Base-by-base conservation (phyloP, 2,329 filamentous ascomycete genomes). In the Chaetomium olivaceum region DNA sequence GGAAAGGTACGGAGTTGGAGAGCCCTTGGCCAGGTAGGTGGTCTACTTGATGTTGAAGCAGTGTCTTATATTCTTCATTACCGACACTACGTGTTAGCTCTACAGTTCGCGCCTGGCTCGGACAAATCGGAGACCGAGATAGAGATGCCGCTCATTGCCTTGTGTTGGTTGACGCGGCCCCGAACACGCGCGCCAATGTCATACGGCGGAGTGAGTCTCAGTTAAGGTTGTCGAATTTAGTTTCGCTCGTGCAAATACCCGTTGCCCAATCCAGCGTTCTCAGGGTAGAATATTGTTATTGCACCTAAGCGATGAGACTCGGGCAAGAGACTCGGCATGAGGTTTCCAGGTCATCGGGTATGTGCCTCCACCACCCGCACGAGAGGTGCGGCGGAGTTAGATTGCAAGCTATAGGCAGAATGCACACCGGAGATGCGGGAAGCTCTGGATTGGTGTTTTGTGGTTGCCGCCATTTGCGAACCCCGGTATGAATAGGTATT, bases 341-440 rank as follows among this genome's bases (percentile, higher is more conserved):
- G 2, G 16, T n/a, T 43, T n/a, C 39, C 16, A n/a, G 16, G 16
- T 43, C 16, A 14, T 43, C 39, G 39, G 39, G 39, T 43, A 43
- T 43, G 39, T 19, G 39, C 39, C 39, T 43, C 39, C 39, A 43
- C 39, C 16, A 43, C 39, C 39, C 39, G 39, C 2, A 19, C 2
- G 14, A 43, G 16, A 43, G 39, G 5, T 19, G 39, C n/a, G 16
- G 5, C 39, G 2, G 14, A 57, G 29, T 21, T 57, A 57, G 19
- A 36, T 57, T 57, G 31, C 54, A 4, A 36, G 54, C 31, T 39
- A 57, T n/a, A 36, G 54, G 54, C 31, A 57, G 39, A 57, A 57
- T 57, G n/a, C 54, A 57, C n/a, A n/a, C 19, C 19, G 54, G 54
- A 5, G 23, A 39, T 11, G 31, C 27, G 39, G 39, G 6, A 43